These are phyloP conservation scores for Cruciata laevipes DNA, from an alignment of 257 asterid species.

Conservation along the genomic window DNA sequence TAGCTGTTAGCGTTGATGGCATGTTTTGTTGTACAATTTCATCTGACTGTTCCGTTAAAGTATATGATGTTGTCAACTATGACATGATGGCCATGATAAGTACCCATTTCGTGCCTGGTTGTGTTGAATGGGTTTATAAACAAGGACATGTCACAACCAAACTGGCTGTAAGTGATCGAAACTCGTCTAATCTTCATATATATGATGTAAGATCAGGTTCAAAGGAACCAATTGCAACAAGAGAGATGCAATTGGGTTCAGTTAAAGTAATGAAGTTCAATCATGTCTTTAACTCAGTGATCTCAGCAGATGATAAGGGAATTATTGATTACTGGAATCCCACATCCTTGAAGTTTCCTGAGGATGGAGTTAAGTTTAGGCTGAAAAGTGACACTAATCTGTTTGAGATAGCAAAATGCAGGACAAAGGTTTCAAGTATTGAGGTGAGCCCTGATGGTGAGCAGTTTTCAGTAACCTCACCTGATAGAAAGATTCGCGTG, in stretches of 20 bases:
- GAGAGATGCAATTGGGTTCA: slow-evolving; percentile 77
- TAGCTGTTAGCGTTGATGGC: slow-evolving; percentile 91
- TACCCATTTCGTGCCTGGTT: slow-evolving; percentile 81
- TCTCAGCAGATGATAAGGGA: slow-evolving; percentile 94
- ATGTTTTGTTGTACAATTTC: slow-evolving; percentile 92
- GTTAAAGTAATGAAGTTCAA: slow-evolving; percentile 85
- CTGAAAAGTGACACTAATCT: slow-evolving; percentile 88
- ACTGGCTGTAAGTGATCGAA: slow-evolving; percentile 79
- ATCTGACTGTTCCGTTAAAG: slow-evolving; percentile 76
- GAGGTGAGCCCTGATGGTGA: slow-evolving; percentile 98
- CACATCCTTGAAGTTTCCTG: slow-evolving; percentile 77
- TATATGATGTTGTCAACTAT: slow-evolving; percentile 90
- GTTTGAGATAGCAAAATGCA: slow-evolving; percentile 82
- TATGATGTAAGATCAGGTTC: slow-evolving; percentile 92
- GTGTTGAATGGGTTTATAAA: slow-evolving; percentile 86
- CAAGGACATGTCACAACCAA: slow-evolving; percentile 88
- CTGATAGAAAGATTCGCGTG: slow-evolving; percentile 88
- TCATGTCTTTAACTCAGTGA: slow-evolving; percentile 65
- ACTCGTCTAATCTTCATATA: slow-evolving; percentile 66
- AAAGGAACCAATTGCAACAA: slow-evolving; percentile 67
- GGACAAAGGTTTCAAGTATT: slow-evolving; percentile 63
- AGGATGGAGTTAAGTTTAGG: slow-evolving; percentile 60
- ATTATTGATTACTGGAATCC: slow-evolving; percentile 95
- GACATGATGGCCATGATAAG: slow-evolving; percentile 99
- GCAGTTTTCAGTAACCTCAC: slow-evolving; percentile 87